Evolutionary conservation across 257 asterid species (phyloP).

Genomic region (Cynanchum wilfordii): DNA sequence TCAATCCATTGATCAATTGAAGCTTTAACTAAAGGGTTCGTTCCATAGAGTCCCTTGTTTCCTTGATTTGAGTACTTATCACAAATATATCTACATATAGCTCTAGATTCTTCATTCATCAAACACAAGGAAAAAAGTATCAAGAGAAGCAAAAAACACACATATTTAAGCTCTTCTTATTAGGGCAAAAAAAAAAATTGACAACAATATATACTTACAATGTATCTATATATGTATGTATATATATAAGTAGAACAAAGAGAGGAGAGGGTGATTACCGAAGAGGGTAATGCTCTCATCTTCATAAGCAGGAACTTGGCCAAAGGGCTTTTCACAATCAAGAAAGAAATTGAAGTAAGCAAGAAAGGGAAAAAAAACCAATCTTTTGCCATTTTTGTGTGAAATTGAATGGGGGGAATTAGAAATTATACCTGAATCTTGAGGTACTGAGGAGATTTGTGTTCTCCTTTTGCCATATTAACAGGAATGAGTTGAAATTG

Average conservation of each 20-base stretch:
- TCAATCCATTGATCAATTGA: conserved; percentile 84
- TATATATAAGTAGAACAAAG: not conserved
- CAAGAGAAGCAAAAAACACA: conserved; percentile 4
- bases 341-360: not conserved
- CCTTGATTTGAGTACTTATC: conserved; percentile 64
- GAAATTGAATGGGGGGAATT: not conserved
- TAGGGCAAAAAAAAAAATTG: conserved; percentile 5
- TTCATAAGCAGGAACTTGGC: conserved; percentile 85
- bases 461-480: conserved; percentile 73
- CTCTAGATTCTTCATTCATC: conserved; percentile 52
- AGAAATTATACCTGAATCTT: conserved; percentile 52
- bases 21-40: conserved; percentile 62
- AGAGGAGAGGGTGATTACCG: conserved; percentile 32
- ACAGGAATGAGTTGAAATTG: conserved; percentile 59
- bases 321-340: conserved; percentile 60
- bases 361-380: not conserved
- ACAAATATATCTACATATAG: conserved; percentile 64
- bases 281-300: conserved; percentile 65
- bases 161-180: not conserved
- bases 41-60: conserved; percentile 45
- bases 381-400: not conserved
- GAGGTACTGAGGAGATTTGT: conserved; percentile 72
- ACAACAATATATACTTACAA: too few relatives aligned
- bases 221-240: too few relatives aligned
- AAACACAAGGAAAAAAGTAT: conserved; percentile 2